Conservation (phyloP, 1,284 basidiomycete genomes). For the Hemileccinum hortonii region DNA sequence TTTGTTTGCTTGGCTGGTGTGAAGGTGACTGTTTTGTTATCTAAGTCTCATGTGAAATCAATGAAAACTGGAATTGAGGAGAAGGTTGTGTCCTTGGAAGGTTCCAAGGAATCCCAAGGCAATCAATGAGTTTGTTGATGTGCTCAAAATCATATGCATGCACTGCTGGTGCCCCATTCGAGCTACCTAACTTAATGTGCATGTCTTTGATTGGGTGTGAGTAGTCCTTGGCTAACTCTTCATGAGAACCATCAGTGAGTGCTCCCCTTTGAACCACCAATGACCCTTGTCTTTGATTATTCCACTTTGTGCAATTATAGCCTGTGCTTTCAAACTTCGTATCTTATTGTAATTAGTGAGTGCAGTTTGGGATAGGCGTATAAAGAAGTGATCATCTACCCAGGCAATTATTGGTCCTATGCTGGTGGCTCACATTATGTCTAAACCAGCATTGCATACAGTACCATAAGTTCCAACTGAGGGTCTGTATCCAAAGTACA, state of each 20-base stretch:
- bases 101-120: constrained; percentile 6
- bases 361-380: neutral
- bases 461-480: constrained; percentile 35
- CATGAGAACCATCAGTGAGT: neutral
- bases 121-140: neutral
- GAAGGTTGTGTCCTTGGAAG: constrained; percentile 11
- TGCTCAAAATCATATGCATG: neutral
- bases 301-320: neutral
- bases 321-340: neutral
- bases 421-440: neutral
- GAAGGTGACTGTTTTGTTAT: neutral
- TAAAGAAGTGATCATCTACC: constrained; percentile 11
- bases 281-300: neutral
- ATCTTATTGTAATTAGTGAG: neutral
- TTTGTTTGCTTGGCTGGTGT: neutral
- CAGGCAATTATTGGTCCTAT: constrained; percentile 3
- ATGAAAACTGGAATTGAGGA: constrained; percentile 4
- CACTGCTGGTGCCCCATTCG: neutral
- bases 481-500: constrained; percentile 25
- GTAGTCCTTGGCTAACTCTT: constrained; percentile 9
- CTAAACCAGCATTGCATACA: constrained; percentile 29
- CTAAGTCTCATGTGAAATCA: constrained; percentile 23
- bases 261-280: neutral
- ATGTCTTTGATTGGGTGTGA: neutral
- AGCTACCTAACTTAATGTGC: too few relatives aligned